Evolutionary conservation across 768 basidiomycete genomes (phyloP).

Genomic region (Rhizopogon salebrosus): DNA sequence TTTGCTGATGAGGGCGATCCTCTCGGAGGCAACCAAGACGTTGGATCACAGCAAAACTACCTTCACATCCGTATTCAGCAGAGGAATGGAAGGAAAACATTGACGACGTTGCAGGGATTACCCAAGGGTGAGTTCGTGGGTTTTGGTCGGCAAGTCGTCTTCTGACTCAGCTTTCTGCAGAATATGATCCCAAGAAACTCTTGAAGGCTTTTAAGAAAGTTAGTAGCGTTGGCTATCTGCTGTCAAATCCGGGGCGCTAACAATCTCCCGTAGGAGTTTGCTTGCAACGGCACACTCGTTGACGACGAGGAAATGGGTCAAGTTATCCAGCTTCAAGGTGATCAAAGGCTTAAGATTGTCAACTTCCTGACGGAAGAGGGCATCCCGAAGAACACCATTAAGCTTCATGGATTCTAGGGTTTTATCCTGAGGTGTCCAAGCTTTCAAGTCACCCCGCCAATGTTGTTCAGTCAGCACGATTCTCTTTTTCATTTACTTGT

Average conservation of each 20-base stretch:
- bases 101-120: constrained; percentile 95
- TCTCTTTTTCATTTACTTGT: constrained; percentile 9
- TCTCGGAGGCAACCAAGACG: constrained; percentile 67
- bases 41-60: constrained; percentile 77
- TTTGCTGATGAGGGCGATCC: constrained; percentile 93
- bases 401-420: constrained; percentile 83
- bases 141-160: constrained; percentile 7
- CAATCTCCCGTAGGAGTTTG: constrained; percentile 68
- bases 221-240: background rate
- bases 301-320: constrained; percentile 94
- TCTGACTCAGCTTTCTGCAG: constrained; percentile 35
- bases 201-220: constrained; percentile 99
- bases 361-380: constrained; percentile 84
- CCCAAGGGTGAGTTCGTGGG: constrained; percentile 62
- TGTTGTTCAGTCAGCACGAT: constrained; percentile 7
- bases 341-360: constrained; percentile 89
- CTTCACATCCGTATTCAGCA: constrained; percentile 98
- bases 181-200: constrained; percentile 97
- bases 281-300: constrained; percentile 96
- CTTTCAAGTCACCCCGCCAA: background rate
- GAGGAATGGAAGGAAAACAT: constrained; percentile 96
- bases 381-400: constrained; percentile 71
- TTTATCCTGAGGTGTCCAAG: constrained; percentile 1
- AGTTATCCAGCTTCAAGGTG: constrained; percentile 98
- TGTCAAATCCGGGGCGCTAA: constrained; percentile 2